Evolutionary conservation across 2,329 filamentous ascomycete genomes (phyloP), one percentile per base, ranked within the genome.

Genomic region (Colletotrichum godetiae): DNA sequence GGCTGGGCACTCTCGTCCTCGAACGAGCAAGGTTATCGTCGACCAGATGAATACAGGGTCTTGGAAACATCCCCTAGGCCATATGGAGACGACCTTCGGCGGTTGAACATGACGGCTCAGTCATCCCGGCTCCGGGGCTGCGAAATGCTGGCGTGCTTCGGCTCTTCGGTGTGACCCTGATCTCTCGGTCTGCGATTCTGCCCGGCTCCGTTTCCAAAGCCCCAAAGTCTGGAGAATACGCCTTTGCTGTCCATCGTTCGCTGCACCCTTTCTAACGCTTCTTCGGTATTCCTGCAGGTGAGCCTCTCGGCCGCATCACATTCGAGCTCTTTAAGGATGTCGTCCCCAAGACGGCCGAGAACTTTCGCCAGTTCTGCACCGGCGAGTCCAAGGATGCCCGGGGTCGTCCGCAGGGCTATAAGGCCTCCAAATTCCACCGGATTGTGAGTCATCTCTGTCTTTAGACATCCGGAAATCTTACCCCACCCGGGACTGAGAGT

Each of bases 311-410:
- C 75, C 92, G 95, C 71, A 91, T 98, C 79, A 95, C 94, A 76
- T 95, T 98, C 82, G 94, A 98, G 84, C 91, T 99, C 74, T 98
- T 97, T 87, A 91, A 92, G 74, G 90, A 97, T 83, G 88, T 93
- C 27, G 93, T 95, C 0, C 95, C 95, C 75, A 92, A 92, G 79
- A 98, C 97, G 10, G 94, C 95, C 35, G 97, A 98, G 84, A 98
- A 98, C 86, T 98, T 99, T 82, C 94, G 95, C 59, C 95, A 97
- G 81, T 98, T 98, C 85, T 98, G 95, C 85, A 98, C 96, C 0
- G 97, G 97, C 78, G 96, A 98, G 86, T 92, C 90, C 76, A 97
- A 95, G 85, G 94, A 94, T 80, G 83, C 89, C 63, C 89, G 91
- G 11, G 94, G 95, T 42, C 88, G 92, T 75, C 93, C 95, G 0